Evolutionary conservation across 495 filamentous ascomycete species (phyloP), one percentile per base, ranked within the genome.

Genomic region (Penicillium ucsense): DNA sequence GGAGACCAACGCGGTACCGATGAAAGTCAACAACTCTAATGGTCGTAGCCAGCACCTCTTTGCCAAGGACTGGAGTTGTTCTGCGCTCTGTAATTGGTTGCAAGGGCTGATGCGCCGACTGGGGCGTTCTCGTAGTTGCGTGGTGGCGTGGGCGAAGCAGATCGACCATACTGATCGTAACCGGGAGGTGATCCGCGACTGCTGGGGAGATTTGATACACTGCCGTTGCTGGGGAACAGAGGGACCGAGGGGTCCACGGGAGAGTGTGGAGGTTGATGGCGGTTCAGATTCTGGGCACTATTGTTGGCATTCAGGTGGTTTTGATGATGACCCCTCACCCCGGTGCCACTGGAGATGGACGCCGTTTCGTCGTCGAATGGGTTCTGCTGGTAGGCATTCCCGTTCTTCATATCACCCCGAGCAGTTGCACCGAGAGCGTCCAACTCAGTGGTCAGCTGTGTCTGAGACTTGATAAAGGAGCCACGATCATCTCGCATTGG

Each of bases 381-480:
- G 48, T 74, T 75, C 50, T 77, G 75, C 54, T 82, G 83, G 46
- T 81, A 81, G 2, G n/a, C 41, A 31, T 70, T 72, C 55, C 85
- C 86, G 12, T 67, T 68, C 67, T 89, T 91, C 52, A 72, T 64
- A 49, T 91, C 87, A 46, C 89, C 90, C 48, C 92, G 85, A 31
- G 92, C 92, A 7, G 92, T 96, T 40, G 84, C 89, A 50, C 86
- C 94, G 31, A 98, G 74, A 6, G 92, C 92, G 67, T 97, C 91
- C 48, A 98, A 74, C 61, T 98, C 92, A 3, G 85, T 92, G 27
- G 77, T 86, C 47, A 97, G 74, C 55, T 89, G 80, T n/a, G 86
- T 84, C 54, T 94, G 84, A 4, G 91, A 96, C 74, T 98, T 98
- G 82, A 96, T 96, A 56, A 97, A 96, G 3, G 90, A 95, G 39